A percentile compares a stretch with the other conserved stretches of the same genome.
phyloP scores from a whole-genome alignment of 2,329 filamentous ascomycete genomes.

The Nigrospora osmanthi region DNA sequence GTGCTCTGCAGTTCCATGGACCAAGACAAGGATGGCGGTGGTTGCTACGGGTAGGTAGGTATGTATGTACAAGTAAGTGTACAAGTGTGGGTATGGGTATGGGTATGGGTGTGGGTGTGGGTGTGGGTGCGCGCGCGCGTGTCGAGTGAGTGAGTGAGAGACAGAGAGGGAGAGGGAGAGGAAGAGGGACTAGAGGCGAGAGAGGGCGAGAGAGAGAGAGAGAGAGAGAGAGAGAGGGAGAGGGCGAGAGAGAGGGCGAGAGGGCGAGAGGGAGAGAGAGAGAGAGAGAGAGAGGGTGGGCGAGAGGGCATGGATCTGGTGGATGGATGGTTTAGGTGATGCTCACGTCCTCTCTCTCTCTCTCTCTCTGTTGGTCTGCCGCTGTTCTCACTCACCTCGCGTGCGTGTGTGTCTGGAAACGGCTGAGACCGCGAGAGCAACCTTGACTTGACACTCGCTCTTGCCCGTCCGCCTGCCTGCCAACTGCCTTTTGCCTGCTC shows the following conservation, averaged over 20 bases:
- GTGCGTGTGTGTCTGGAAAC: too few relatives aligned
- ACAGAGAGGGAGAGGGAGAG: conserved; percentile 5
- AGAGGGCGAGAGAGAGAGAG: conserved; percentile 6
- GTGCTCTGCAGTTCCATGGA: conserved; percentile 12
- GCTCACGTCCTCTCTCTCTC: too few relatives aligned
- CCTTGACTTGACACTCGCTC: too few relatives aligned
- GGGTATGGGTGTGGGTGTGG: not conserved
- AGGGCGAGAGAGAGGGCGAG: conserved; percentile 14
- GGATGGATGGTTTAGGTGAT: too few relatives aligned
- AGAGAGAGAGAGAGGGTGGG: conserved; percentile 4
- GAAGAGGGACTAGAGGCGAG: conserved; percentile 5
- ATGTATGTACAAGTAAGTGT: too few relatives aligned
- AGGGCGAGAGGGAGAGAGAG: conserved; percentile 11
- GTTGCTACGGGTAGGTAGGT: conserved; percentile 1
- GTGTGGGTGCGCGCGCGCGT: not conserved
- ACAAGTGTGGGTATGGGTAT: not conserved
- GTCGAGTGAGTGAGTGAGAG: not conserved
- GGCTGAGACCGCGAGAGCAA: too few relatives aligned
- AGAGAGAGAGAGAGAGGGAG: conserved; percentile 10
- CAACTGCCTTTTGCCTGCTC: too few relatives aligned
- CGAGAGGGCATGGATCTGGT: too few relatives aligned
- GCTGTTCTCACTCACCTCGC: too few relatives aligned
- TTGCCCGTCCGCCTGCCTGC: too few relatives aligned
- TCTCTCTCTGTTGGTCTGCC: too few relatives aligned
- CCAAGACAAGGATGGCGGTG: conserved; percentile 1